phyloP scores from a whole-genome alignment of 2,329 filamentous ascomycete genomes.

The Escovopsis weberi region DNA sequence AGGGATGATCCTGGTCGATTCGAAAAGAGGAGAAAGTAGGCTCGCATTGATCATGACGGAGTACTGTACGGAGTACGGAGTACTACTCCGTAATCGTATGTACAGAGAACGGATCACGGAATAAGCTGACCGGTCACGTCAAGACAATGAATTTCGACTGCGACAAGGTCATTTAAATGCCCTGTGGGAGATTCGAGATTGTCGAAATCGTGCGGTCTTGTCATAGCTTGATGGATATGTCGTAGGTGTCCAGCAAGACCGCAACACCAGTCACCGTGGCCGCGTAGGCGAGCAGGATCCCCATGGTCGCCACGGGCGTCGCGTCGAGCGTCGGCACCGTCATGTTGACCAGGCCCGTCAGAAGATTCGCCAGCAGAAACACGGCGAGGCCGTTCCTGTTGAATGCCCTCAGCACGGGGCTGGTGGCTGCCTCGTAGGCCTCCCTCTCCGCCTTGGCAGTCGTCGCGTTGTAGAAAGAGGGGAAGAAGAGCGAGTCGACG shows the following conservation, averaged over 20 bases:
- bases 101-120: no score
- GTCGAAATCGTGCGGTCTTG: not conserved
- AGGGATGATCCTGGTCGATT: no score
- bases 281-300: slow-evolving; percentile 60
- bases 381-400: slow-evolving; percentile 79
- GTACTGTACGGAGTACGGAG: no score
- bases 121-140: no score
- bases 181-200: not conserved
- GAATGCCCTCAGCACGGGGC: slow-evolving; percentile 64
- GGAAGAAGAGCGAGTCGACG: slow-evolving; percentile 68
- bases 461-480: slow-evolving; percentile 46
- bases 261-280: slow-evolving; percentile 52
- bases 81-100: no score
- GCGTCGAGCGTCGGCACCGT: slow-evolving; percentile 69
- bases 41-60: no score
- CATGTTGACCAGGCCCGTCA: slow-evolving; percentile 84
- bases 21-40: no score
- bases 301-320: slow-evolving; percentile 50
- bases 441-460: slow-evolving; percentile 44
- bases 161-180: no score
- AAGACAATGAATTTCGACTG: no score
- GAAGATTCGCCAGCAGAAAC: slow-evolving; percentile 75
- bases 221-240: slow-evolving; percentile 58
- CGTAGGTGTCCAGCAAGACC: slow-evolving; percentile 45
- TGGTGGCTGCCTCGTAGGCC: slow-evolving; percentile 56